A percentile compares a stretch with the other conserved stretches of the same genome.
Conservation (phyloP, 495 filamentous ascomycete genomes). For the Annulohypoxylon bovei region DNA sequence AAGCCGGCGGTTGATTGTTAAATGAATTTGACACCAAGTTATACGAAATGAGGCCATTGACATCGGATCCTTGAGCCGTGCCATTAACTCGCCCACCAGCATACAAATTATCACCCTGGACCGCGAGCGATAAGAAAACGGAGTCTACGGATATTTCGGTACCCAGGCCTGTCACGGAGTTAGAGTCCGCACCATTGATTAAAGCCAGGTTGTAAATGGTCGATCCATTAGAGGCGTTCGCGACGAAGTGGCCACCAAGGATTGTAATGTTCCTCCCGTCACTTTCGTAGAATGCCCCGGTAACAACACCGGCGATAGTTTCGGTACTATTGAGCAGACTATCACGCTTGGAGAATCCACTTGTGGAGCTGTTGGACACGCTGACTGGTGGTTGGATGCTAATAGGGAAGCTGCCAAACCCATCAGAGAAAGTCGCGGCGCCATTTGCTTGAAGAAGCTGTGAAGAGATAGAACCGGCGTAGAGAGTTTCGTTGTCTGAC, state of each 20-base stretch:
- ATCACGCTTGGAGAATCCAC: conserved; percentile 66
- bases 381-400: conserved; percentile 60
- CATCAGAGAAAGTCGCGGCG: conserved; percentile 69
- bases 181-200: conserved; percentile 65
- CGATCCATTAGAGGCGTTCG: conserved; percentile 73
- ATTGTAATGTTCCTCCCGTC: conserved; percentile 82
- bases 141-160: conserved; percentile 74
- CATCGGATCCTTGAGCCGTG: conserved; percentile 64
- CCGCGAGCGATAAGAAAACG: conserved; percentile 74
- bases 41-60: conserved; percentile 83
- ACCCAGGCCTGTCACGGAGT: conserved; percentile 75
- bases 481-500: conserved; percentile 69
- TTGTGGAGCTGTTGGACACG: conserved; percentile 35
- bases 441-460: conserved; percentile 73
- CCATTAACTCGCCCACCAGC: conserved; percentile 84
- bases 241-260: conserved; percentile 86
- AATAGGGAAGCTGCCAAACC: conserved; percentile 68
- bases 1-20: conserved; percentile 72
- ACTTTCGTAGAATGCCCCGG: conserved; percentile 78
- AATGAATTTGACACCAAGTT: conserved; percentile 72
- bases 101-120: conserved; percentile 75
- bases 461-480: conserved; percentile 81
- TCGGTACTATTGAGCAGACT: conserved; percentile 55
- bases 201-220: conserved; percentile 80
- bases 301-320: conserved; percentile 68